Conservation (phyloP, 2,329 filamentous ascomycete species). For the Ascochyta clinopodiicola region DNA sequence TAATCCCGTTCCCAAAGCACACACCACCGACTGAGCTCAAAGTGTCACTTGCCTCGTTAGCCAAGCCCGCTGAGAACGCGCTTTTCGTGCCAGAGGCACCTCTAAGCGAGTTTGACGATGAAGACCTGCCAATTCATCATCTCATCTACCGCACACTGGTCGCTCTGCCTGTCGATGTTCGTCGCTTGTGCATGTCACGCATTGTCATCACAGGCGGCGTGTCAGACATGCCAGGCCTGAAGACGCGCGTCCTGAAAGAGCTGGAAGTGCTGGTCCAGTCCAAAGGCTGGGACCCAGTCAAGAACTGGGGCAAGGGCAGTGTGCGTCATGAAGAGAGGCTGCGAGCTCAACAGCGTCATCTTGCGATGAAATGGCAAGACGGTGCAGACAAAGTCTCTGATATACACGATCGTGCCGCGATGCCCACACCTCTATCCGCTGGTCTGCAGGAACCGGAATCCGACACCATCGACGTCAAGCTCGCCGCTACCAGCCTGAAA, state of each 20-base stretch:
- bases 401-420: conserved; percentile 21
- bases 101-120: conserved; percentile 74
- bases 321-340: conserved; percentile 37
- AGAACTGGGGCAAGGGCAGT: conserved; percentile 68
- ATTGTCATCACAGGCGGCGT: conserved; percentile 87
- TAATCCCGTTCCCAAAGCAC: conserved; percentile 43
- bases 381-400: conserved; percentile 31
- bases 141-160: conserved; percentile 80
- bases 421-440: conserved; percentile 33
- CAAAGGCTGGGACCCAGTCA: conserved; percentile 79
- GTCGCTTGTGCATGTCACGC: conserved; percentile 85
- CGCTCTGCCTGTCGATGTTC: conserved; percentile 78
- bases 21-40: conserved; percentile 60
- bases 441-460: conserved; percentile 57
- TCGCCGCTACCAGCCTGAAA: conserved; percentile 58
- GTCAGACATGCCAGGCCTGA: conserved; percentile 79
- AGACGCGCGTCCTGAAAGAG: conserved; percentile 77
- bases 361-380: conserved; percentile 29
- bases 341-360: conserved; percentile 30
- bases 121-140: conserved; percentile 79
- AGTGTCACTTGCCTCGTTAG: conserved; percentile 72
- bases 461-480: conserved; percentile 66
- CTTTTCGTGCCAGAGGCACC: conserved; percentile 69
- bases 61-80: conserved; percentile 75
- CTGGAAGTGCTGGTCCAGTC: conserved; percentile 69